Evolutionary conservation across 306 rosid genomes (phyloP).

Genomic region (Glycine latifolia): DNA sequence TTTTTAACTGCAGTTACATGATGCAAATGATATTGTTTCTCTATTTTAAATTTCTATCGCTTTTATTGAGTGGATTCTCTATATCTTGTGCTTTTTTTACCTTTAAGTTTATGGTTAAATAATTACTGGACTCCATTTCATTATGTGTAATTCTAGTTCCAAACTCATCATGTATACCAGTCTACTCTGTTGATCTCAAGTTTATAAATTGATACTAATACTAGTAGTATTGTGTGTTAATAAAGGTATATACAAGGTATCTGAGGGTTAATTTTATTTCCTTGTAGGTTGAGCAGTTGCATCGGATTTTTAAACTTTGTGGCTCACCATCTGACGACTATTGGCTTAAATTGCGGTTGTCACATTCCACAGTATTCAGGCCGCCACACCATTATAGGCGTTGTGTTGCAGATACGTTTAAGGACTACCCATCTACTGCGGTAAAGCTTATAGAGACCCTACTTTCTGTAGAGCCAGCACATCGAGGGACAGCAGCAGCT

Average conservation of each 20-base stretch:
- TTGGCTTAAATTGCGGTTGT: constrained; percentile 73
- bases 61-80: constrained; percentile 14
- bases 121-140: constrained; percentile 3
- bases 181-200: background rate
- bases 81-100: background rate
- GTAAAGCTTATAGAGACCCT: constrained; percentile 79
- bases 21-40: constrained; percentile 15
- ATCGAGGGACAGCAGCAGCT: constrained; percentile 81
- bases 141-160: background rate
- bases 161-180: constrained; percentile 26
- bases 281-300: constrained; percentile 93
- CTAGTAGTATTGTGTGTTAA: background rate
- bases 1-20: background rate
- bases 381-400: constrained; percentile 88
- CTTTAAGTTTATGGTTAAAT: constrained; percentile 9
- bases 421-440: constrained; percentile 76
- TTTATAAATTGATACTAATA: constrained; percentile 17
- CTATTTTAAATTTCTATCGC: constrained; percentile 4
- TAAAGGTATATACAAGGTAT: constrained; percentile 34
- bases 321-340: constrained; percentile 97
- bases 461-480: constrained; percentile 81
- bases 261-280: constrained; percentile 46
- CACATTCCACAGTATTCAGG: constrained; percentile 72
- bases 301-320: constrained; percentile 95
- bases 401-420: constrained; percentile 75